Evolutionary conservation across 208 protist species (phyloP), one percentile per base, ranked within the genome.

Genomic region (Leishmania turanica): DNA sequence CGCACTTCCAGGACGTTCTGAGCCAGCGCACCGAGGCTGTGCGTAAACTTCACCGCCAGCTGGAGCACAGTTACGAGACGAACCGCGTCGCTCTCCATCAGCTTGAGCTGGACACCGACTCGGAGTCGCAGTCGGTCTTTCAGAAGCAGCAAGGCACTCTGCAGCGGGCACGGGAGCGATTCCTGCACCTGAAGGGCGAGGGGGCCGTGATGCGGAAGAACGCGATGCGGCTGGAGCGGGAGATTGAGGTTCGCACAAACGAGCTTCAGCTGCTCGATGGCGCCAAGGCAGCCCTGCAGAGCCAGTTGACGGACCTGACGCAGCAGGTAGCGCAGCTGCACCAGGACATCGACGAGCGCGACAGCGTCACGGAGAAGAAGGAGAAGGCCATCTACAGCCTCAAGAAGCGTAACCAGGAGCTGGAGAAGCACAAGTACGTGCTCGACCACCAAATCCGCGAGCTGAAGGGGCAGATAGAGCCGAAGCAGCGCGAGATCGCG

Each of bases 371-470:
- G 71, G 92, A 91, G 15, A 98, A 99, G 77, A 99, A 99, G 85
- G 98, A 99, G 84, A 98, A 98, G 85, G 82, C 91, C 42, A 99
- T 99, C 71, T 99, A 99, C 89, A 95, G 98, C 45, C 91, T 99
- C 56, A 99, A 99, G 89, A 99, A 99, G 88, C 98, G 99, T 80
- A 99, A 99, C 87, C 98, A 99, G 87, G 98, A 99, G 88, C 88
- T 99, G 65, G 98, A 99, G 81, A 99, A 99, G 86, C 98, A 99
- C 92, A 99, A 99, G 84, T 99, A 99, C 89, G 99, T 99, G 40
- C 92, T 99, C 6, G 98, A 99, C 85, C 98, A 99, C 90, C 99
- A 99, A 86, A 99, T 99, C 83, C 96, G 97, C 31, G 97, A 99
- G 90, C 92, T 99, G 42, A 99, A 99, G 86, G 96, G 95, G 79